These are phyloP conservation scores for Podaxis rugospora DNA, from an alignment of 768 basidiomycete species.

Conservation along the genomic window DNA sequence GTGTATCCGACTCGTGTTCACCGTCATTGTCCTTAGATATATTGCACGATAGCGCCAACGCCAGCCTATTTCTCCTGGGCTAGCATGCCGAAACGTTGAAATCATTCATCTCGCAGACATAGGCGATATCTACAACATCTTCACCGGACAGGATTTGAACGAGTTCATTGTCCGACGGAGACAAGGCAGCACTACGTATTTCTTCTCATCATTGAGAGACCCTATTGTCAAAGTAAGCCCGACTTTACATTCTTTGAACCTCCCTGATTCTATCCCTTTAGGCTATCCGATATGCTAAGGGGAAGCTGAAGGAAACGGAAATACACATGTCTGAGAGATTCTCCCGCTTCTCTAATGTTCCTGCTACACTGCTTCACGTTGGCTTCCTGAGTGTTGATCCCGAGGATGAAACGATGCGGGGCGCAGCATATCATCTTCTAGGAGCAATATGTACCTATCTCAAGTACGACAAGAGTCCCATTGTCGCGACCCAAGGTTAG, in stretches of 20 bases:
- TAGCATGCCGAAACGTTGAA: conserved; percentile 77
- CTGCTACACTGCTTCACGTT: conserved; percentile 82
- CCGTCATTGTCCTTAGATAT: not conserved
- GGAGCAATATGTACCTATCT: conserved; percentile 72
- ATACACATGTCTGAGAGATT: conserved; percentile 56
- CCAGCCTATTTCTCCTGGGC: conserved; percentile 58
- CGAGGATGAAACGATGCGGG: conserved; percentile 71
- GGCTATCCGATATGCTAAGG: conserved; percentile 76
- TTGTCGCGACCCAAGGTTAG: conserved; percentile 68
- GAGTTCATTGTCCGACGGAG: conserved; percentile 81
- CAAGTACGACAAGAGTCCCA: conserved; percentile 70
- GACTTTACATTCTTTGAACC: not conserved
- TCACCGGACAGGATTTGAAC: conserved; percentile 64
- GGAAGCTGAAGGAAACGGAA: conserved; percentile 54
- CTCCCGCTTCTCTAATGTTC: conserved; percentile 78
- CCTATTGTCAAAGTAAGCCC: conserved; percentile 62
- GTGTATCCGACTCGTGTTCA: conserved; percentile 17
- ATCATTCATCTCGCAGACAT: conserved; percentile 77
- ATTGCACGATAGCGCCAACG: conserved; percentile 42
- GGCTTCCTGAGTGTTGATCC: conserved; percentile 76
- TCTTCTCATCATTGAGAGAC: conserved; percentile 68
- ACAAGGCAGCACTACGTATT: conserved; percentile 71
- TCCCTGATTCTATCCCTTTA: conserved; percentile 21
- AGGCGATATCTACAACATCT: conserved; percentile 82
- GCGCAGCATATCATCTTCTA: conserved; percentile 76